phyloP scores from a whole-genome alignment of 352 stramenopile genomes.

The Phytophthora crassamura region DNA sequence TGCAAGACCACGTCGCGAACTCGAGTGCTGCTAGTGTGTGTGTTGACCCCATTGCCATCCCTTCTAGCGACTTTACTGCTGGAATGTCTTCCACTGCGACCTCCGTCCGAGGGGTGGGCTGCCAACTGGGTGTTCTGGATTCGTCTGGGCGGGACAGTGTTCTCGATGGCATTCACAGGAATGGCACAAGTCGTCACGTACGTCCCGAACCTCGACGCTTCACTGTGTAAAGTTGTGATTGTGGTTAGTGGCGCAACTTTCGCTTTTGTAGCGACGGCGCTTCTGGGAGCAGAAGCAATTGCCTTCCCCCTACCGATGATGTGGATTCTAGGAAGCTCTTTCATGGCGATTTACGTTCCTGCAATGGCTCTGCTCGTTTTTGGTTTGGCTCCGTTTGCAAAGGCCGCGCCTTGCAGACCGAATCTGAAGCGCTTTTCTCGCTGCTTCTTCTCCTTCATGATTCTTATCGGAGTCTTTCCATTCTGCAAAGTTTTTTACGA shows the following conservation, averaged over 20 bases:
- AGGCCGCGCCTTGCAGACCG: background rate
- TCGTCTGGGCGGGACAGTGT: slow-evolving; percentile 2
- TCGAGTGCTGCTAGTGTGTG: slow-evolving; percentile 17
- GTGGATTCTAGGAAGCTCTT: slow-evolving; percentile 11
- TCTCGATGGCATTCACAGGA: slow-evolving; percentile 9
- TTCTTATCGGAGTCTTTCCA: slow-evolving; percentile 6
- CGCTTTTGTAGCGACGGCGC: slow-evolving; percentile 5
- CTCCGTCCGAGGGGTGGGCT: slow-evolving; percentile 13
- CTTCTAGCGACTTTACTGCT: slow-evolving; percentile 11
- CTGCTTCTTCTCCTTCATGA: slow-evolving; percentile 14
- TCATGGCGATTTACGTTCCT: slow-evolving; percentile 8
- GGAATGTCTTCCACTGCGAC: slow-evolving; percentile 19
- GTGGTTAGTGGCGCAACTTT: background rate
- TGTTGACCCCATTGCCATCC: slow-evolving; percentile 13
- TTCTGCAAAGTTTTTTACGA: slow-evolving; percentile 19
- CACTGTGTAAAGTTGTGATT: background rate
- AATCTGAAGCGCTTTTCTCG: slow-evolving; percentile 7
- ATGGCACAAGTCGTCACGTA: slow-evolving; percentile 7
- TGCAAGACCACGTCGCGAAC: slow-evolving; percentile 2
- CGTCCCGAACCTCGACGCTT: background rate
- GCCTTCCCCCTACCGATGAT: slow-evolving; percentile 20
- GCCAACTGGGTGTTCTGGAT: slow-evolving; percentile 27
- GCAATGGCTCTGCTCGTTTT: slow-evolving; percentile 8
- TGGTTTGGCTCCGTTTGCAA: slow-evolving; percentile 4
- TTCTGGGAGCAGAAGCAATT: background rate